Conservation (phyloP, 768 basidiomycete species). For the Lactarius pseudohatsudake region DNA sequence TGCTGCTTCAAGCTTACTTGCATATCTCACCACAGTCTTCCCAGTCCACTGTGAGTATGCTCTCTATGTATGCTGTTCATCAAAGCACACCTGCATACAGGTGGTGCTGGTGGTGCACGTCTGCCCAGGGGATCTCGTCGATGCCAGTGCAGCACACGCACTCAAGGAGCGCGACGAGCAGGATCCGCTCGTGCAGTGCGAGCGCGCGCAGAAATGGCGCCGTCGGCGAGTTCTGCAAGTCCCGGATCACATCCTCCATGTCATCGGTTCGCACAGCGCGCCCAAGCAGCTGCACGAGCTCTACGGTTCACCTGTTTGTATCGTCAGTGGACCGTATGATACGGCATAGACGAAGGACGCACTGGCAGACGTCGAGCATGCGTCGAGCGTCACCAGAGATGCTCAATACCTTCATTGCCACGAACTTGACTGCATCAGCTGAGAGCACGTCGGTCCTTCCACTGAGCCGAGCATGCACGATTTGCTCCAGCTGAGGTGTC, state of each 20-base stretch:
- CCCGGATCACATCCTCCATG: slow-evolving; percentile 74
- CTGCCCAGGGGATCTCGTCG: slow-evolving; percentile 83
- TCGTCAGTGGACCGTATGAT: background rate
- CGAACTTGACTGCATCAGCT: slow-evolving; percentile 77
- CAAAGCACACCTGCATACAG: slow-evolving; percentile 66
- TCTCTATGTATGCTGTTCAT: too few species aligned
- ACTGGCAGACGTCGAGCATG: slow-evolving; percentile 92
- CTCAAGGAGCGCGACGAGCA: slow-evolving; percentile 81
- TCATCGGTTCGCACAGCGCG: slow-evolving; percentile 67
- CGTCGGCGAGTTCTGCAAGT: slow-evolving; percentile 90
- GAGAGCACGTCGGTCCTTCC: slow-evolving; percentile 55
- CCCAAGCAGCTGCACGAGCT: slow-evolving; percentile 58
- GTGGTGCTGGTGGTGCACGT: slow-evolving; percentile 77
- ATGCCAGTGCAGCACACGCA: slow-evolving; percentile 83
- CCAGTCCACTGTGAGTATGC: too few species aligned
- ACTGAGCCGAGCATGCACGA: slow-evolving; percentile 76
- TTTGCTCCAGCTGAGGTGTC: slow-evolving; percentile 73
- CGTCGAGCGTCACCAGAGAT: slow-evolving; percentile 95
- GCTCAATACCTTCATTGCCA: slow-evolving; percentile 71
- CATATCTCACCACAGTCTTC: too few species aligned
- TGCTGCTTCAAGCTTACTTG: too few species aligned
- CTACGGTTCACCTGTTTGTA: slow-evolving; percentile 68
- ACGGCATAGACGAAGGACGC: slow-evolving; percentile 27
- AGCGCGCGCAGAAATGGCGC: slow-evolving; percentile 80
- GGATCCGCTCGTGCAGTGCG: slow-evolving; percentile 83